Conservation (phyloP, 176 grass and related monocot genomes). For the Eragrostis curvula region DNA sequence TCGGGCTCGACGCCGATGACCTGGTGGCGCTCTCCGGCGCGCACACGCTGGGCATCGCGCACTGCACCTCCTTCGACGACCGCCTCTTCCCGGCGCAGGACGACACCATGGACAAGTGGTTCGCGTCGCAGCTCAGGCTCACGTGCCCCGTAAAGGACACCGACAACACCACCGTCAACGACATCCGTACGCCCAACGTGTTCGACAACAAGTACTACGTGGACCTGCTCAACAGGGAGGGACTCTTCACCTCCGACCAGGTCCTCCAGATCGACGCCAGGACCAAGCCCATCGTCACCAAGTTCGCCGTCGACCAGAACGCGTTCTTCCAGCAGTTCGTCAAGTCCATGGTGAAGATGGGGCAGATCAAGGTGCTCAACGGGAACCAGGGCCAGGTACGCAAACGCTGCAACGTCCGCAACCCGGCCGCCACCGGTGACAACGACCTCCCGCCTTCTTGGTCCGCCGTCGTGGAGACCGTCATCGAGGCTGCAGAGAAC, state of each 20-base stretch:
- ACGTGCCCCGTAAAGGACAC: constrained; percentile 43
- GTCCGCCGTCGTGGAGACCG: constrained; percentile 26
- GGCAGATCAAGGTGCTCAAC: constrained; percentile 67
- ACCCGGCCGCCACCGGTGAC: no score
- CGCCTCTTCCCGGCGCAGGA: constrained; percentile 61
- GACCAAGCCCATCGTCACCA: constrained; percentile 31
- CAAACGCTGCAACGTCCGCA: constrained; percentile 54
- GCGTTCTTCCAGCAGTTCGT: constrained; percentile 69
- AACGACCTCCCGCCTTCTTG: no score
- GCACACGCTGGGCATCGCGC: constrained; percentile 59
- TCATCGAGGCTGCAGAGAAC: neutral
- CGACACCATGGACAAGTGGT: constrained; percentile 47
- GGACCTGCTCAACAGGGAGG: constrained; percentile 67
- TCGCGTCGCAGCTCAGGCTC: constrained; percentile 37
- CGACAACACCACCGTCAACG: constrained; percentile 48
- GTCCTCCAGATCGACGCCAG: constrained; percentile 41
- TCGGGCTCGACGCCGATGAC: constrained; percentile 60
- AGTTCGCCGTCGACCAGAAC: constrained; percentile 49
- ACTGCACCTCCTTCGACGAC: constrained; percentile 54
- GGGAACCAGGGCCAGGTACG: constrained; percentile 54
- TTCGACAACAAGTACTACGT: constrained; percentile 98
- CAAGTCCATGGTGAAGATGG: constrained; percentile 74
- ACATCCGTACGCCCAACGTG: constrained; percentile 47
- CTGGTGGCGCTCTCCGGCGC: constrained; percentile 7
- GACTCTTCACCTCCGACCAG: constrained; percentile 88